Evolutionary conservation across 169 alveolate genomes (phyloP), one percentile per base, ranked within the genome.

Genomic region (Plasmodium knowlesi): DNA sequence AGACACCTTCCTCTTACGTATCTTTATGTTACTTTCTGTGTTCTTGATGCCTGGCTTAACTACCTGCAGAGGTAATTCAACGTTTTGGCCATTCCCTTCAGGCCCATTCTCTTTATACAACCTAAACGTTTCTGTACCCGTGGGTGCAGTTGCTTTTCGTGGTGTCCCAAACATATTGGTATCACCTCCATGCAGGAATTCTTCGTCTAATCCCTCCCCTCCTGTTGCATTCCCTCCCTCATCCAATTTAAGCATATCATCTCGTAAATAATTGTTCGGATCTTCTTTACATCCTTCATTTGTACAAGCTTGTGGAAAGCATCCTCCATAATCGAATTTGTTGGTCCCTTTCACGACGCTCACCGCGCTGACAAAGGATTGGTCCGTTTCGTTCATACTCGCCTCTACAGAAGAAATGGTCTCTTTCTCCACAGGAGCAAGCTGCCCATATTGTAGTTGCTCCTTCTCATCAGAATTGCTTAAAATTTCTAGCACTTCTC

Each of bases 391-490:
- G 0, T 80, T 46, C 19, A 9, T 2, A 25, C 67, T 39, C 14
- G 14, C 32, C 8, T 19, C 28, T 78, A 78, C 16, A 78, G 28
- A 37, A 39, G 28, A 37, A 39, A 32, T 12, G 61, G 61, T 12
- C 34, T 80, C 32, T 50, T 71, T 10, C 50, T 82, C 70, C 14
- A 6, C 25, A 79, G 70, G 16, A 41, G 61, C 22, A 10, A 53
- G 54, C 16, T 57, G 46, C 28, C 14, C 53, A 53, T 53, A 3
- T 50, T 10, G 61, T 25, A 67, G 43, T 41, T 86, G 41, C 46
- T 86, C 74, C 14, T 53, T 22, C 32, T 86, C 82, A 53, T 74
- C 80, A 74, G 39, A 14, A 16, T 53, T 39, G 70, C 76, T 74
- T 34, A 84, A 76, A 37, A 79, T 34, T 30, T 78, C 81, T 28